Conservation (phyloP, 306 rosid species). For the Prunus kanzakura region DNA sequence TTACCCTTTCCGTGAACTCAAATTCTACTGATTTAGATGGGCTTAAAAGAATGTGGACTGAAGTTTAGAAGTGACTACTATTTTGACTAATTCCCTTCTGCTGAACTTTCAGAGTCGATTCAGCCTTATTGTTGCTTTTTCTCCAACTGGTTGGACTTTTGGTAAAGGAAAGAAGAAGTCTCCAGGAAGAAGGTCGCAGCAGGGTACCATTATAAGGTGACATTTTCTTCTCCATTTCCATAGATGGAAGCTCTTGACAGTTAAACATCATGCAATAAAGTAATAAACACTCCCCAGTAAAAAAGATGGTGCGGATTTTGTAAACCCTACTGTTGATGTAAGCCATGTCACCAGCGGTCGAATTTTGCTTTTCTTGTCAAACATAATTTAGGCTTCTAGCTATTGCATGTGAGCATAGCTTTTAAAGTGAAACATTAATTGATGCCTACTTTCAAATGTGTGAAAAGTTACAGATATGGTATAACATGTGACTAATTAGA, state of each 20-base stretch:
- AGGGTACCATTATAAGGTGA: slow-evolving; percentile 92
- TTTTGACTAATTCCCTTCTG: background rate
- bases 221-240: background rate
- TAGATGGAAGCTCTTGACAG: background rate
- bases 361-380: background rate
- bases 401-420: background rate
- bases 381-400: background rate
- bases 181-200: slow-evolving; percentile 87
- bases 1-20: background rate
- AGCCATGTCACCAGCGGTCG: no score
- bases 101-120: slow-evolving; percentile 52
- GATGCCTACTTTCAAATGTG: background rate
- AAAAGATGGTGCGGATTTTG: background rate
- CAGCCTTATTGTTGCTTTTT: slow-evolving; percentile 88
- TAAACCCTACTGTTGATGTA: background rate
- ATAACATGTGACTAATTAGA: background rate
- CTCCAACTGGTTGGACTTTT: slow-evolving; percentile 94
- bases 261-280: background rate
- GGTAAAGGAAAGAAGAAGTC: slow-evolving; percentile 92
- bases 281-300: background rate
- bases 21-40: background rate
- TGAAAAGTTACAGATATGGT: background rate
- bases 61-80: background rate
- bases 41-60: background rate
- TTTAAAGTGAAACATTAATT: background rate